Conservation (phyloP, 2,329 filamentous ascomycete genomes). For the Alternaria dauci region DNA sequence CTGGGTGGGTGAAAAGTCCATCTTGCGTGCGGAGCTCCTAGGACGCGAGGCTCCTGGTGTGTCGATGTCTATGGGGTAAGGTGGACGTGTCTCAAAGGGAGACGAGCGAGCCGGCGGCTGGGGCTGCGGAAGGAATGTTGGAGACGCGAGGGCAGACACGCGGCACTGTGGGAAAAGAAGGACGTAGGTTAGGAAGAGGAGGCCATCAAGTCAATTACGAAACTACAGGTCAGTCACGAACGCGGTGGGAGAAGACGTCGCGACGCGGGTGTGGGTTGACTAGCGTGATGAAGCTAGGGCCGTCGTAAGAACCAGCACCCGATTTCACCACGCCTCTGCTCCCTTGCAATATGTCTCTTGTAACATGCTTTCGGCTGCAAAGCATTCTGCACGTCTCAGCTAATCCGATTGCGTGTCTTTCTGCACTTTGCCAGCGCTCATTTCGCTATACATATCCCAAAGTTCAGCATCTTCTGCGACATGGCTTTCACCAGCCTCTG, state of each 20-base stretch:
- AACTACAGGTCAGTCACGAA: constrained; percentile 37
- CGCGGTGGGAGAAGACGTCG: constrained; percentile 28
- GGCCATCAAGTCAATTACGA: constrained; percentile 50
- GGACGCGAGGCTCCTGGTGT: constrained; percentile 44
- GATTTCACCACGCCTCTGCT: constrained; percentile 29
- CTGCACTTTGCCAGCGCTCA: not conserved
- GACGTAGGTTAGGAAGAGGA: constrained; percentile 40
- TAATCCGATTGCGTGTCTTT: constrained; percentile 1
- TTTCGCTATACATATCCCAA: constrained; percentile 1
- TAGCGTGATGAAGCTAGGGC: constrained; percentile 37
- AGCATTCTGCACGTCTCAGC: constrained; percentile 7
- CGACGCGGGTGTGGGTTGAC: constrained; percentile 25
- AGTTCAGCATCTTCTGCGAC: constrained; percentile 21
- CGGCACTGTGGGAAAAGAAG: constrained; percentile 19
- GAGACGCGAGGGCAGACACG: constrained; percentile 26
- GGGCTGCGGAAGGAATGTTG: constrained; percentile 29
- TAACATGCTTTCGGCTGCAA: constrained; percentile 1
- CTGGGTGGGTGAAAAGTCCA: constrained; percentile 45
- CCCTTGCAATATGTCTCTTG: constrained; percentile 21
- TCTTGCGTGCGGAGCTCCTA: constrained; percentile 30
- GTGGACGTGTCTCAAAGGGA: constrained; percentile 37
- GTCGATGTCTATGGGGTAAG: constrained; percentile 32
- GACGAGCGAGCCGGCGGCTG: constrained; percentile 34
- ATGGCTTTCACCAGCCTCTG: constrained; percentile 31
- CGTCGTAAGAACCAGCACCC: constrained; percentile 25